Percentiles rank a stretch among this genome's conserved stretches.
Evolutionary conservation across 768 basidiomycete species (phyloP).

Genomic region (Candolleomyces efflorescens): DNA sequence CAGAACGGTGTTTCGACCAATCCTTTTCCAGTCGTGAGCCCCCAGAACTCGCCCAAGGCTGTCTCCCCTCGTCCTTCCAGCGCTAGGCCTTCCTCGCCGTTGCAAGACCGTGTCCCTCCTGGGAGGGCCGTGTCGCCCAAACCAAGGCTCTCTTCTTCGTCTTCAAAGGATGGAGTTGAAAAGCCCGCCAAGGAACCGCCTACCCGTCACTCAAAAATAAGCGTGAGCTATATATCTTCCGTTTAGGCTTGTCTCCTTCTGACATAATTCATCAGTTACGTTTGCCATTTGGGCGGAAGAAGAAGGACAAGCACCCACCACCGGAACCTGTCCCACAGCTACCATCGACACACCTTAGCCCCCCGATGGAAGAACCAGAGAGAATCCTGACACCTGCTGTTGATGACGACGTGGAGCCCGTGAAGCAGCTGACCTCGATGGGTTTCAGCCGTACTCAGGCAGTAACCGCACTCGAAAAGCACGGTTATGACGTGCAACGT

Average conservation of each 20-base stretch:
- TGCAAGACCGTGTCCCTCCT: constrained; percentile 36
- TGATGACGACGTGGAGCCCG: constrained; percentile 71
- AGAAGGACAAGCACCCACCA: constrained; percentile 54
- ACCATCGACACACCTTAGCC: constrained; percentile 34
- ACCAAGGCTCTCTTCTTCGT: constrained; percentile 55
- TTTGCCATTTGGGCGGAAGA: constrained; percentile 74
- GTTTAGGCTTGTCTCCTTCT: not conserved
- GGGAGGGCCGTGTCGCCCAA: constrained; percentile 46
- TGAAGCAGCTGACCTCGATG: constrained; percentile 82
- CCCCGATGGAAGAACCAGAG: constrained; percentile 42
- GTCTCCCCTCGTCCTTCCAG: constrained; percentile 28
- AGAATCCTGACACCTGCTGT: constrained; percentile 45
- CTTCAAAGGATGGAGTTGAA: constrained; percentile 53
- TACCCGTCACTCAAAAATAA: constrained; percentile 69
- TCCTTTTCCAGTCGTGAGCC: constrained; percentile 5
- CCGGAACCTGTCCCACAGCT: constrained; percentile 38
- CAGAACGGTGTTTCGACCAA: constrained; percentile 6
- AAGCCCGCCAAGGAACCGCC: constrained; percentile 48
- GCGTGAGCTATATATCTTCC: constrained; percentile 46
- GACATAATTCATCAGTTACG: constrained; percentile 48
- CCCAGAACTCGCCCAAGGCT: constrained; percentile 24
- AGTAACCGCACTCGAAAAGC: constrained; percentile 77
- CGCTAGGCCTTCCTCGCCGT: constrained; percentile 13
- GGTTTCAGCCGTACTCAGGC: constrained; percentile 85
- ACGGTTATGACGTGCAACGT: constrained; percentile 76